A percentile compares a stretch with the other conserved stretches of the same genome.
phyloP scores from a whole-genome alignment of 108 stramenopile genomes.

The Seminavis robusta region DNA sequence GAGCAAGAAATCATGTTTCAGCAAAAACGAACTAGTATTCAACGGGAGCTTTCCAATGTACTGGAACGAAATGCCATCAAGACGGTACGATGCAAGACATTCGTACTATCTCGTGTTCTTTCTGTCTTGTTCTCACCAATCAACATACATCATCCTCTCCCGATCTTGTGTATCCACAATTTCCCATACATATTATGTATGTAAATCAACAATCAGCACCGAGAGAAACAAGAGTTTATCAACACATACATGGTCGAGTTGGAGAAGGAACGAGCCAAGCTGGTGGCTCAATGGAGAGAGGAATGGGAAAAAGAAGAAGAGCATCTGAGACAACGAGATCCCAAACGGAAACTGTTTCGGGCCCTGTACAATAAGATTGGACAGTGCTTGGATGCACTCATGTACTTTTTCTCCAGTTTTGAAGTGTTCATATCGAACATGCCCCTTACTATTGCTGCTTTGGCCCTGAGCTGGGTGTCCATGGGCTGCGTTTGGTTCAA shows the following conservation, averaged over 20 bases:
- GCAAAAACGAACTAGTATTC: too few relatives aligned
- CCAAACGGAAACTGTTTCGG: neutral
- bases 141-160: too few relatives aligned
- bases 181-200: too few relatives aligned
- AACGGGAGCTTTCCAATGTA: too few relatives aligned
- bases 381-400: neutral
- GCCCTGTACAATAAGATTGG: neutral
- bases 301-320: too few relatives aligned
- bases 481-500: slow-evolving; percentile 62
- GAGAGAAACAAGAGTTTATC: neutral
- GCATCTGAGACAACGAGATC: neutral
- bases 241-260: slow-evolving; percentile 5
- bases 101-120: too few relatives aligned
- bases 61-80: too few relatives aligned
- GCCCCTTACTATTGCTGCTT: slow-evolving; percentile 44
- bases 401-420: neutral
- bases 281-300: slow-evolving; percentile 12
- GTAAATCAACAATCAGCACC: too few relatives aligned
- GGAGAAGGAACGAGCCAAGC: slow-evolving; percentile 4
- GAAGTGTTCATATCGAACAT: slow-evolving; percentile 50
- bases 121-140: too few relatives aligned
- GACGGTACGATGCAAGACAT: too few relatives aligned
- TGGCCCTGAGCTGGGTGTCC: slow-evolving; percentile 41
- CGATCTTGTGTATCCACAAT: too few relatives aligned
- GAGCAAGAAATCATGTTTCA: too few relatives aligned